phyloP scores from a whole-genome alignment of 192 early-diverging fungal species.

The Backusella tarrabulga region DNA sequence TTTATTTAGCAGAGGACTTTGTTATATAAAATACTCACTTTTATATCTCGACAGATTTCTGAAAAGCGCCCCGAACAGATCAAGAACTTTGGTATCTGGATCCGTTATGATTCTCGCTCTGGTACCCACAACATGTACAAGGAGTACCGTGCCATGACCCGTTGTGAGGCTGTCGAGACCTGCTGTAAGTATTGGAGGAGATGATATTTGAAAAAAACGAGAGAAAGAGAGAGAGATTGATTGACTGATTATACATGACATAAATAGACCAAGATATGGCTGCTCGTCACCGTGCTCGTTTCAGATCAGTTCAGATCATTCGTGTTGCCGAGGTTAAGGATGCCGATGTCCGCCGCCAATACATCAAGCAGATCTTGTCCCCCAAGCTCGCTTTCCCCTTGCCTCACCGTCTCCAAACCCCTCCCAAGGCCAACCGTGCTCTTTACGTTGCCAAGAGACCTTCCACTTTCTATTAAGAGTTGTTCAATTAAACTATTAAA shows the following conservation, averaged over 20 bases:
- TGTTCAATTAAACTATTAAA: not conserved
- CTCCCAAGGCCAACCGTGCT: conserved; percentile 79
- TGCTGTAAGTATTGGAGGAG: conserved; percentile 41
- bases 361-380: conserved; percentile 94
- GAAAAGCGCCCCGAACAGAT: conserved; percentile 89
- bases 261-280: conserved; percentile 91
- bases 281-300: conserved; percentile 96
- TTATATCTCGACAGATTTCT: conserved; percentile 59
- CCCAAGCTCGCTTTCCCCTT: conserved; percentile 95
- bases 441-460: conserved; percentile 93
- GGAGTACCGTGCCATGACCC: conserved; percentile 98
- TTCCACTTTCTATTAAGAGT: conserved; percentile 83
- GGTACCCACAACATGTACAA: conserved; percentile 99
- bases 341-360: conserved; percentile 91
- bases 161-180: conserved; percentile 67
- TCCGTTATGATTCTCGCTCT: conserved; percentile 99
- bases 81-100: conserved; percentile 99
- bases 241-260: not conserved
- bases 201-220: not conserved
- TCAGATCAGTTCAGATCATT: conserved; percentile 98
- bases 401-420: conserved; percentile 90
- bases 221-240: not conserved
- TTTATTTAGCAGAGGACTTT: too few species aligned
- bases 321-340: conserved; percentile 91
- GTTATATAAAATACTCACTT: not conserved